These are phyloP conservation scores for Lentinus brumalis DNA, from an alignment of 768 basidiomycete genomes.

Conservation along the genomic window DNA sequence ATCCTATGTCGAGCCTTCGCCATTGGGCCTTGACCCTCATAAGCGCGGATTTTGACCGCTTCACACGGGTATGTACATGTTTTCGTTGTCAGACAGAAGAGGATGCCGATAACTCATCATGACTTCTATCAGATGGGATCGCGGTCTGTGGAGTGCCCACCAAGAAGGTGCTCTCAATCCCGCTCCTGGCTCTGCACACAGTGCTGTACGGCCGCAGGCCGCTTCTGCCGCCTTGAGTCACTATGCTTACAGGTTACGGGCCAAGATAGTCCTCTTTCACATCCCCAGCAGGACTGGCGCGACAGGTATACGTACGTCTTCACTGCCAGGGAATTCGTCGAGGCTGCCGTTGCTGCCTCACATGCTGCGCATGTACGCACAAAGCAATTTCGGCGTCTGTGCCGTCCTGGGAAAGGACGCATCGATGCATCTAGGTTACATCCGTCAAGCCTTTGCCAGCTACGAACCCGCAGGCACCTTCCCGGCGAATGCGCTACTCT, in stretches of 20 bases:
- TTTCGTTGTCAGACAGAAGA: background rate
- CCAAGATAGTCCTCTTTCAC: background rate
- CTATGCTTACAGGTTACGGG: background rate
- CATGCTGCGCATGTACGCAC: background rate
- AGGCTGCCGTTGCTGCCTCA: background rate
- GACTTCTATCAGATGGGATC: background rate
- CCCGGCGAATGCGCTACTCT: no score
- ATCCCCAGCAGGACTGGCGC: background rate
- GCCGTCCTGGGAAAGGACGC: background rate
- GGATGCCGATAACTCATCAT: background rate
- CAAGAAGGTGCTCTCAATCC: background rate
- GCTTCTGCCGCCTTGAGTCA: background rate
- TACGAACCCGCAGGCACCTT: background rate
- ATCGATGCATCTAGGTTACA: background rate
- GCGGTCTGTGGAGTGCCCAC: background rate
- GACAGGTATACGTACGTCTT: background rate
- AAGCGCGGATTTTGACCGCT: background rate
- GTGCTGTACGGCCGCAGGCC: background rate
- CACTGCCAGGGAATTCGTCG: background rate
- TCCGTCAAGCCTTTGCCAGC: background rate
- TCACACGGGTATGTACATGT: background rate
- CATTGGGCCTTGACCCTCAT: background rate
- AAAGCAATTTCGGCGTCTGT: background rate
- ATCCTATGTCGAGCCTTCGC: background rate
- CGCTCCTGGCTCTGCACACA: background rate